Base-by-base conservation (phyloP, 169 alveolate species). In the Plasmodium coatneyi region DNA sequence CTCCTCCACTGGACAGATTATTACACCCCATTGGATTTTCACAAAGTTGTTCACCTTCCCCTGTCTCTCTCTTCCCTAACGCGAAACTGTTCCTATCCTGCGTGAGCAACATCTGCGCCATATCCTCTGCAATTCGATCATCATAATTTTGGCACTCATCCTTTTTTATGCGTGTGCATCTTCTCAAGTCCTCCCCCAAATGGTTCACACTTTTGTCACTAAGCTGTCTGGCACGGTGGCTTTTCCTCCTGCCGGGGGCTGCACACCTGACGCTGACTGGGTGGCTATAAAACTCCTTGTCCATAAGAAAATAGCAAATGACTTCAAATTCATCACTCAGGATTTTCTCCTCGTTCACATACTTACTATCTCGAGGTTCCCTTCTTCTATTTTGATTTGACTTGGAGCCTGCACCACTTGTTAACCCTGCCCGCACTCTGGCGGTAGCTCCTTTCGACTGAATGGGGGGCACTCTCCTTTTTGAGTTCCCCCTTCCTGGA, bases 251-350 rank as follows among this genome's bases (percentile, higher is more conserved):
- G 10, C 56, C 28, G 5, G 6, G 16, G 28, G n/a, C 46, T 12
- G 5, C 28, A 60, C 89, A 89, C 30, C 14, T 10, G 28, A 56
- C 28, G 16, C 41, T 54, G 70, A 89, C 78, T 9, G 92, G 92
- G 22, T 54, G 56, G 7, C 84, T 16, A 41, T 72, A 89, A 49
- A 89, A 79, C 14, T 89, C 94, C n/a, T 60, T 79, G 71, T 89
- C 56, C 12, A 79, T 78, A 16, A 89, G 39, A 22, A 89, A 34
- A 60, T 76, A 79, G 46, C 49, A 32, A 7, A 72, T 78, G 34
- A 52, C 71, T 16, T 32, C 36, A 84, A 74, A 84, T 14, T 83
- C 52, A 0, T 66, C 39, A 3, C 74, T 66, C 3, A 0, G 22
- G 7, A 49, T 49, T 49, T 49, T 14, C 22, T 49, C 60, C 22